Base-by-base conservation (phyloP, 202 grass and related monocot genomes). In the Zizania palustris region DNA sequence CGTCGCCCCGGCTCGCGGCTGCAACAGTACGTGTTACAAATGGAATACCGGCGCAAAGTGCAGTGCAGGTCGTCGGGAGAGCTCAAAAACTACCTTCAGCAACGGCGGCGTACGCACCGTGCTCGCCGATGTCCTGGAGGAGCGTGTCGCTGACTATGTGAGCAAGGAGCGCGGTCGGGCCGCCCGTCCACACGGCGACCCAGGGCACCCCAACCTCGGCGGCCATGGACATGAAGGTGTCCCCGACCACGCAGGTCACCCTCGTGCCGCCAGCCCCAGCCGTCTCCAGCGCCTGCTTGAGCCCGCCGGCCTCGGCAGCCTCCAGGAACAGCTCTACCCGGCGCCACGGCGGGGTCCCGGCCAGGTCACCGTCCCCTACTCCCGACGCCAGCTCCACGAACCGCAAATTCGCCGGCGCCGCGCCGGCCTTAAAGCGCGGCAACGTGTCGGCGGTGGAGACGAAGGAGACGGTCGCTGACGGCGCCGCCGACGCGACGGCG, bases 171-270 rank as follows among this genome's bases (percentile, higher is more conserved):
- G 78, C 68, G 45, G 54, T 59, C 6, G 88, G 80, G 11, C 81
- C 79, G 42, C 76, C 86, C 0, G 84, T 88, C 86, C 81, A 97
- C 5, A 97, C 63, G 0, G 88, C 22, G 34, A 97, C 78, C 91
- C 88, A 97, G 12, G 74, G 83, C 10, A 63, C 60, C 0, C 42
- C 69, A 0, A 18, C 42, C 13, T 66, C 59, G 14, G 35, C 65
- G 9, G 86, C 82, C 7, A 80, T 80, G 82, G 82, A 93, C 6
- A 97, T 46, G 81, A 97, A 93, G 15, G 91, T 84, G 72, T 92
- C 88, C 5, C 54, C 86, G 12, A 93, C 79, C 18, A 97, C 61
- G 81, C 86, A 97, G 60, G 39, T 93, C 11, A 91, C 91, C 45
- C 20, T 45, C 0, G 84, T 53, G 4, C 15, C 77, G 0, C 44